These are phyloP conservation scores for Notholithocarpus densiflorus DNA, from an alignment of 306 rosid species.

Conservation along the genomic window DNA sequence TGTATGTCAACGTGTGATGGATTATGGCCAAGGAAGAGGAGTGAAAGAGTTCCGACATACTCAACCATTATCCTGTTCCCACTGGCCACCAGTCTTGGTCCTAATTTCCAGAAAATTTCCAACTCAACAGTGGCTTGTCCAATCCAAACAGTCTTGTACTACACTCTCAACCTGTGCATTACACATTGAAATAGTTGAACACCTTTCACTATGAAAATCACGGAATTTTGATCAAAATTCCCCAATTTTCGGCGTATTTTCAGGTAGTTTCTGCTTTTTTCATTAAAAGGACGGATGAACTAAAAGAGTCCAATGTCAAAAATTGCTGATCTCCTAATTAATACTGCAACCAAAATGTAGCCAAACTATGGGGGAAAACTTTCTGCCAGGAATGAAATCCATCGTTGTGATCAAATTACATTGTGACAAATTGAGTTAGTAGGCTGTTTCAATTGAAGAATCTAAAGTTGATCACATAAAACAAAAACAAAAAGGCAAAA, in stretches of 20 bases:
- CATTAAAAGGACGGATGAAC: background rate
- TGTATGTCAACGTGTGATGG: background rate
- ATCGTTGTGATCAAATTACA: background rate
- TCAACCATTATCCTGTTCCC: too few relatives aligned
- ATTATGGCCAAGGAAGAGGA: too few relatives aligned
- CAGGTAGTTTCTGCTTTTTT: background rate
- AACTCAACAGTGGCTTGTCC: background rate
- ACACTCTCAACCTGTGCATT: too few relatives aligned
- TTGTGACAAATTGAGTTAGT: background rate
- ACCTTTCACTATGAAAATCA: too few relatives aligned
- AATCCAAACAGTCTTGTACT: too few relatives aligned
- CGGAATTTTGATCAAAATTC: too few relatives aligned
- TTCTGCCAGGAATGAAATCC: background rate
- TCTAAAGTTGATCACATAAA: background rate
- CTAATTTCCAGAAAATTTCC: background rate
- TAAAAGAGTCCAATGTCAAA: too few relatives aligned
- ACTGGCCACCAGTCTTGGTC: background rate
- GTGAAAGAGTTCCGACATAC: too few relatives aligned
- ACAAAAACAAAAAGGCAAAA: background rate
- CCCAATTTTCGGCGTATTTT: too few relatives aligned
- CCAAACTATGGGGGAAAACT: background rate
- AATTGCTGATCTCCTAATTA: too few relatives aligned
- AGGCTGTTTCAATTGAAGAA: background rate
- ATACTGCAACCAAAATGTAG: too few relatives aligned
- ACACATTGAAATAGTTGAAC: too few relatives aligned